Evolutionary conservation across 2,329 filamentous ascomycete species (phyloP).

Genomic region (Paraphoma chrysanthemicola): DNA sequence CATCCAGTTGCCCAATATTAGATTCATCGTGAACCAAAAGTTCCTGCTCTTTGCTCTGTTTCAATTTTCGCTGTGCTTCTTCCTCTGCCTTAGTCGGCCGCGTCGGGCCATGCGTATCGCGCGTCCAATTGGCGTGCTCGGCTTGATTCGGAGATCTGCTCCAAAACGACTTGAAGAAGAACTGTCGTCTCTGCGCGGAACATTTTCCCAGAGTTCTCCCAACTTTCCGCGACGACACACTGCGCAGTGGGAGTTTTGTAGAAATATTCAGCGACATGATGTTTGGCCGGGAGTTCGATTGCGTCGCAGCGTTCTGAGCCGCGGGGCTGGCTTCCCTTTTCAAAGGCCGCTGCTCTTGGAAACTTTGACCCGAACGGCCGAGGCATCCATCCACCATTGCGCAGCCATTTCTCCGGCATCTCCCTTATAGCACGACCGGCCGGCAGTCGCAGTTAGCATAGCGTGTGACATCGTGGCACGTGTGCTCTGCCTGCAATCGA

Average conservation of each 20-base stretch:
- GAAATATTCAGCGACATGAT: constrained; percentile 39
- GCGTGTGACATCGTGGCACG: constrained; percentile 18
- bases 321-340: constrained; percentile 24
- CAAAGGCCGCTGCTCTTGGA: constrained; percentile 20
- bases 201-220: background rate
- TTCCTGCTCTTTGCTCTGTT: constrained; percentile 17
- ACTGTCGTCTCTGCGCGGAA: constrained; percentile 6
- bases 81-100: constrained; percentile 22
- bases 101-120: constrained; percentile 26
- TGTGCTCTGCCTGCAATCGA: constrained; percentile 24
- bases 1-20: constrained; percentile 27
- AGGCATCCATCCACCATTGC: constrained; percentile 13
- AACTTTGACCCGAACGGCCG: constrained; percentile 23
- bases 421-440: constrained; percentile 14
- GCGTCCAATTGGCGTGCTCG: constrained; percentile 26
- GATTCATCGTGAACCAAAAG: constrained; percentile 5
- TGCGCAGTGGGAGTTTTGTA: constrained; percentile 20
- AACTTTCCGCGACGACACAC: constrained; percentile 1
- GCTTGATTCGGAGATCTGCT: constrained; percentile 21
- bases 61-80: constrained; percentile 19
- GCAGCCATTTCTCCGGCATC: constrained; percentile 20
- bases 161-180: constrained; percentile 29
- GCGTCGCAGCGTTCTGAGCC: constrained; percentile 3
- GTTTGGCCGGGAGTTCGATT: constrained; percentile 11
- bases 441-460: constrained; percentile 14